phyloP scores from a whole-genome alignment of 257 asterid species.

The Solanum sitiens region DNA sequence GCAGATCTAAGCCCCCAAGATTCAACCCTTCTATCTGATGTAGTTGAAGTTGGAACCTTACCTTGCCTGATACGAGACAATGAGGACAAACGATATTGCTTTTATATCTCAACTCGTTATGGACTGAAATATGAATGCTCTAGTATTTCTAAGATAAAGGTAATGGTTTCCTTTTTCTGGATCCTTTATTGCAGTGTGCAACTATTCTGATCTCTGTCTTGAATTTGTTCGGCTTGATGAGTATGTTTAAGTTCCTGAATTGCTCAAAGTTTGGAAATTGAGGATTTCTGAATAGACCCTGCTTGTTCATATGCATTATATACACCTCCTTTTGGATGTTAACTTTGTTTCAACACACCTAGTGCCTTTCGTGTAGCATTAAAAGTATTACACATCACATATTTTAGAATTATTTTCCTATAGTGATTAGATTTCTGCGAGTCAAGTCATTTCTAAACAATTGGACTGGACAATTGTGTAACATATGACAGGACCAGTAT shows the following conservation, averaged over 20 bases:
- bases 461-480: background rate
- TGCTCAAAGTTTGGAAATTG: background rate
- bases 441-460: background rate
- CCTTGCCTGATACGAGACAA: conserved; percentile 59
- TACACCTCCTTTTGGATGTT: background rate
- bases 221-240: background rate
- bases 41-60: conserved; percentile 65
- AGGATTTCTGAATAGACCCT: background rate
- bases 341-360: background rate
- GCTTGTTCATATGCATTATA: background rate
- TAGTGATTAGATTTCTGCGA: background rate
- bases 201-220: background rate
- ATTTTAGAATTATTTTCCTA: background rate
- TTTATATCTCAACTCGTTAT: conserved; percentile 68
- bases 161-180: background rate
- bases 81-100: conserved; percentile 61
- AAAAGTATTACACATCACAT: background rate
- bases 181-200: background rate
- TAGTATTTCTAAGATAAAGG: conserved; percentile 74
- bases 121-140: conserved; percentile 95
- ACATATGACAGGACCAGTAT: background rate
- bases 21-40: conserved; percentile 74
- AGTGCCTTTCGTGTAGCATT: background rate
- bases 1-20: conserved; percentile 94
- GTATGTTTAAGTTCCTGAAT: background rate